Conservation (phyloP, 1,284 basidiomycete genomes). For the Boletus semigastroideus region DNA sequence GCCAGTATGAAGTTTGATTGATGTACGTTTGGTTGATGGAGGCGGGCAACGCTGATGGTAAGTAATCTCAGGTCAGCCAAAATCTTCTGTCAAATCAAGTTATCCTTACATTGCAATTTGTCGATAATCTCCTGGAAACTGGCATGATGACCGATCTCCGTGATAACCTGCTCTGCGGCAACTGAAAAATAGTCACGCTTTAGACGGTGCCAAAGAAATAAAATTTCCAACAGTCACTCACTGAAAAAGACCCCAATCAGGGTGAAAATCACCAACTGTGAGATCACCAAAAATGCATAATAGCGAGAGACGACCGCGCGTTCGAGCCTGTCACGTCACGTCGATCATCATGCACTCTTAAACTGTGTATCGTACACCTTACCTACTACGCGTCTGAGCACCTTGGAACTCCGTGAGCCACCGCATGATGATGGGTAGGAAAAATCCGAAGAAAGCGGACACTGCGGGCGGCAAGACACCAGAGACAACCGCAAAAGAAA, state of each 20-base stretch:
- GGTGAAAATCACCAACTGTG: conserved; percentile 89
- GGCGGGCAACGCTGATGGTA: conserved; percentile 60
- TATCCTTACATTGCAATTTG: conserved; percentile 57
- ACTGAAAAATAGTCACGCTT: conserved; percentile 13
- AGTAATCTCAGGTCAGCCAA: conserved; percentile 2
- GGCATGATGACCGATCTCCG: conserved; percentile 63
- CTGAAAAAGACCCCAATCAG: conserved; percentile 87
- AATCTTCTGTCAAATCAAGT: not conserved
- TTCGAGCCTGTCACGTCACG: conserved; percentile 62
- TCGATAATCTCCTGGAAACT: conserved; percentile 68
- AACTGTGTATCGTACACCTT: conserved; percentile 4
- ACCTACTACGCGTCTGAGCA: conserved; percentile 58
- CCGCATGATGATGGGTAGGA: conserved; percentile 87
- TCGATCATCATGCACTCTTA: not conserved
- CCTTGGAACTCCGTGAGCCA: conserved; percentile 83
- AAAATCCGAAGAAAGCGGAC: conserved; percentile 86
- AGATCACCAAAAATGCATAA: conserved; percentile 89
- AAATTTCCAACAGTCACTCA: conserved; percentile 37
- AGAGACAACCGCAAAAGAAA: conserved; percentile 73
- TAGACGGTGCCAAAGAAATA: not conserved
- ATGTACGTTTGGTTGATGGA: conserved; percentile 80
- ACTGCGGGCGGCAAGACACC: conserved; percentile 88
- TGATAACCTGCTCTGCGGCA: conserved; percentile 64
- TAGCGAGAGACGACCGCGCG: conserved; percentile 89
- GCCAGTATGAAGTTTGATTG: conserved; percentile 86